phyloP scores from a whole-genome alignment of 1,139 yeast species.

The Zygosaccharomyces pseudobailii region DNA sequence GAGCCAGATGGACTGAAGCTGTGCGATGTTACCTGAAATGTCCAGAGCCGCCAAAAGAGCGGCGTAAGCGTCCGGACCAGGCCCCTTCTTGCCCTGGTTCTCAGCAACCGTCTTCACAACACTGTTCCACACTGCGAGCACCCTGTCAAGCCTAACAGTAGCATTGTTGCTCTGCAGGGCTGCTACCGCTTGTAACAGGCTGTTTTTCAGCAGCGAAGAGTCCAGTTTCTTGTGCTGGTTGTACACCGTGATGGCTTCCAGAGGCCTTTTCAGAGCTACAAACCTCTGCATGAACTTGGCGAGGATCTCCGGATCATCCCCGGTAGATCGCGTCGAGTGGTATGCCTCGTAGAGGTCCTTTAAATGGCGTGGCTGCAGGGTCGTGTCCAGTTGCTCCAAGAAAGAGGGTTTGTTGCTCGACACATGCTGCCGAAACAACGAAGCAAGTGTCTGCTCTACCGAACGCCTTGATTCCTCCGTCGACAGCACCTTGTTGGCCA shows the following conservation, averaged over 20 bases:
- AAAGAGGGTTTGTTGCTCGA: constrained; percentile 14
- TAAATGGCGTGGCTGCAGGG: constrained; percentile 13
- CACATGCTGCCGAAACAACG: constrained; percentile 12
- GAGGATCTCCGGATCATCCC: constrained; percentile 15
- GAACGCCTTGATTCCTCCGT: constrained; percentile 3
- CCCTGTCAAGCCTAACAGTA: constrained; percentile 16
- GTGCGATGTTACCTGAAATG: constrained; percentile 15
- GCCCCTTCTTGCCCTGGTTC: not conserved
- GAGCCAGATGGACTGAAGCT: constrained; percentile 23
- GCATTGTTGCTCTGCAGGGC: constrained; percentile 12
- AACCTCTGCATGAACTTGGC: constrained; percentile 25
- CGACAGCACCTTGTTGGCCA: not conserved
- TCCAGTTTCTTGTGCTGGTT: constrained; percentile 20
- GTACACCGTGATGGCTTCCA: constrained; percentile 21
- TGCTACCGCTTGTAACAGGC: constrained; percentile 25
- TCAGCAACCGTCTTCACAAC: constrained; percentile 17
- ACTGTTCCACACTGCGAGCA: constrained; percentile 33
- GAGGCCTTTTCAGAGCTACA: constrained; percentile 16
- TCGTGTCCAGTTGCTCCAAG: constrained; percentile 8
- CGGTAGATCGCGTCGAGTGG: not conserved
- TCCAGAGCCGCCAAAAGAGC: constrained; percentile 22
- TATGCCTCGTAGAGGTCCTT: constrained; percentile 14
- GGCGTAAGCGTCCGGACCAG: constrained; percentile 20
- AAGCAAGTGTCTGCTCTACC: constrained; percentile 5
- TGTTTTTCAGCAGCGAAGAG: constrained; percentile 13